phyloP scores from a whole-genome alignment of 225 moss, liverwort and hornwort genomes.

The Bryoerythrophyllum caledonicum region DNA sequence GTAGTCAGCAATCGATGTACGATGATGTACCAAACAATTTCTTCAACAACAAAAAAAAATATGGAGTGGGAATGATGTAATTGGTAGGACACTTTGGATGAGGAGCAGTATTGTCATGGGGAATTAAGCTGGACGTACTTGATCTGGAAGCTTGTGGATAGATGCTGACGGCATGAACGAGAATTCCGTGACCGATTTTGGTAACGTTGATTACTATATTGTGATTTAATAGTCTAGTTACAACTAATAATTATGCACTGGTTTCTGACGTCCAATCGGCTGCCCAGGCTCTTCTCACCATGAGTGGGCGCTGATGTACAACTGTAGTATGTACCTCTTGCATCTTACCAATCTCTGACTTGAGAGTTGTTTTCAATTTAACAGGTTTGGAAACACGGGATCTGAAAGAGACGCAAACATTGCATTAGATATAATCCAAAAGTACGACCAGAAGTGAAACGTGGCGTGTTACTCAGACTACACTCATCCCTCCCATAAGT shows the following conservation, averaged over 20 bases:
- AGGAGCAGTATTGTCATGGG: background rate
- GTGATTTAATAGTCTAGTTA: background rate
- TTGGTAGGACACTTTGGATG: background rate
- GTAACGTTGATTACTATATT: background rate
- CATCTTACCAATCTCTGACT: background rate
- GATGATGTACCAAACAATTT: background rate
- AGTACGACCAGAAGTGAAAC: no score
- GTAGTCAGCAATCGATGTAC: slow-evolving; percentile 9
- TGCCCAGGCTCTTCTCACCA: background rate
- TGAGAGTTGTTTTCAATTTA: background rate
- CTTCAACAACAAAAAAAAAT: background rate
- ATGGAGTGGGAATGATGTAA: background rate
- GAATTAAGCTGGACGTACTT: background rate
- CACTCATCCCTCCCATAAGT: no score
- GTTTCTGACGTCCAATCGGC: background rate
- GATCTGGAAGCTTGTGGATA: background rate
- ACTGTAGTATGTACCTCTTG: background rate
- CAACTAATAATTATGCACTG: background rate
- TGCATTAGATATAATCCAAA: no score
- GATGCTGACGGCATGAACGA: background rate
- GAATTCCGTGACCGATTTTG: background rate
- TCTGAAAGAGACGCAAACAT: no score
- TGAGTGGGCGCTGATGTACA: background rate
- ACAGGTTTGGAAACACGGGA: slow-evolving; percentile 6
- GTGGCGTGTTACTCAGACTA: no score